Base-by-base conservation (phyloP, 768 basidiomycete species). In the Fomitopsis serialis region DNA sequence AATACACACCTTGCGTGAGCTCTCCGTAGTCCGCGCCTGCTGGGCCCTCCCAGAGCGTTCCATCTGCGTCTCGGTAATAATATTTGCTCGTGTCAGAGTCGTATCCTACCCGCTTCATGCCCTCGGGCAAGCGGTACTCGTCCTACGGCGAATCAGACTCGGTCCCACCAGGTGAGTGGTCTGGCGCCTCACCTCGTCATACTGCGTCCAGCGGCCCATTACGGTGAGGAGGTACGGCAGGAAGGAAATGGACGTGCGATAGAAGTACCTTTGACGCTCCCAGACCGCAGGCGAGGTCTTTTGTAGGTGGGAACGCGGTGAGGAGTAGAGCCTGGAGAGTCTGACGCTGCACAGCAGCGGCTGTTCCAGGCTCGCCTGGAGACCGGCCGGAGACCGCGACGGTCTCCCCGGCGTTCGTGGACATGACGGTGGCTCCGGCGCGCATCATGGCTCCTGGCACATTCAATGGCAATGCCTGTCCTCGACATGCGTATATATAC, bases 41-140 rank as follows among this genome's bases (percentile, higher is more conserved):
- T 17, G 77, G 69, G 29, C 78, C 78, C 66, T 81, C 82, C 84
- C 62, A 82, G 56, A 68, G 63, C 8, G 65, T 69, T 10, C 87
- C 86, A 45, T 74, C 76, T 2, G 53, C 53, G 65, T 82, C 81
- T 23, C 76, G 75, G 69, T 84, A 91, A 63, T 77, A 76, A 71
- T 90, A 89, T 45, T 77, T 71, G 46, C 79, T 77, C 1, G 76
- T 75, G 70, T 91, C 89, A 3, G 83, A 71, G 68, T 92, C 89
- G 63, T 90, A 91, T 11, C 87, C 89, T 53, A 87, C 79, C 32
- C 89, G 81, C 56, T 80, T 72, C 64, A 78, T 68, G 40, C 78
- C 78, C 49, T 74, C 74, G 1, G 79, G 78, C 48, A 80, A 73
- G 56, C 78, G 72, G 60, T 78, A 76, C n/a, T 72, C 70, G 54